These are phyloP conservation scores for Leishmania lainsoni DNA, from an alignment of 208 protist species.

Conservation along the genomic window DNA sequence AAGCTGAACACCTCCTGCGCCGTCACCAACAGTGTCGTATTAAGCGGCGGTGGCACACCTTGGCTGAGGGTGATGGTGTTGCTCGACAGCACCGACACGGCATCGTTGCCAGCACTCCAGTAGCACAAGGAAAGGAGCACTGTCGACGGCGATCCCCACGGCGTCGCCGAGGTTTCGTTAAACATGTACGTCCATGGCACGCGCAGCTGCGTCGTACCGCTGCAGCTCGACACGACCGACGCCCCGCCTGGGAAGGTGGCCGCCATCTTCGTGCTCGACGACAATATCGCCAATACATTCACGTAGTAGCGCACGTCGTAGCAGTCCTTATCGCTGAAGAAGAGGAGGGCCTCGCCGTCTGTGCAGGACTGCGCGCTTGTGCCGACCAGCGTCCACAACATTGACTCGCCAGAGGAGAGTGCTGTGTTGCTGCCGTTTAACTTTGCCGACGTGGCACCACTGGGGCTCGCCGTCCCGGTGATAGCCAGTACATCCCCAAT, in stretches of 20 bases:
- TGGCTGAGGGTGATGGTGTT: constrained; percentile 39
- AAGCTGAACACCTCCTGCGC: constrained; percentile 56
- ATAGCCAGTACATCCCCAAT: constrained; percentile 43
- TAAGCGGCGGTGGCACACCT: constrained; percentile 52
- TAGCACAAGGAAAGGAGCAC: constrained; percentile 64
- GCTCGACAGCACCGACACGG: constrained; percentile 48
- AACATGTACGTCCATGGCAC: constrained; percentile 24
- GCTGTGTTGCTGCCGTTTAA: constrained; percentile 21
- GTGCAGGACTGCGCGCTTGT: constrained; percentile 21
- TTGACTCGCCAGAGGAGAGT: constrained; percentile 58
- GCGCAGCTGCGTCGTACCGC: constrained; percentile 20
- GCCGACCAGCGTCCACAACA: constrained; percentile 64
- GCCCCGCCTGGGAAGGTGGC: constrained; percentile 28
- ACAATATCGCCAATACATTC: constrained; percentile 7
- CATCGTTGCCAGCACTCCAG: constrained; percentile 38
- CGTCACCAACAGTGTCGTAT: constrained; percentile 29
- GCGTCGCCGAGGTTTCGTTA: neutral
- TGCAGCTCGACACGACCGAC: constrained; percentile 33
- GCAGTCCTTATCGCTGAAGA: constrained; percentile 75
- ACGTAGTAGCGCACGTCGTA: constrained; percentile 79
- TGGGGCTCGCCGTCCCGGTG: constrained; percentile 43
- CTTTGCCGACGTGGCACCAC: constrained; percentile 46
- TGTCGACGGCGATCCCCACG: neutral
- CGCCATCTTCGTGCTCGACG: neutral
- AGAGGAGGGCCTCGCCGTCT: constrained; percentile 46